Conservation (phyloP, 371 early-diverging fungal genomes). For the Mucor saturninus region DNA sequence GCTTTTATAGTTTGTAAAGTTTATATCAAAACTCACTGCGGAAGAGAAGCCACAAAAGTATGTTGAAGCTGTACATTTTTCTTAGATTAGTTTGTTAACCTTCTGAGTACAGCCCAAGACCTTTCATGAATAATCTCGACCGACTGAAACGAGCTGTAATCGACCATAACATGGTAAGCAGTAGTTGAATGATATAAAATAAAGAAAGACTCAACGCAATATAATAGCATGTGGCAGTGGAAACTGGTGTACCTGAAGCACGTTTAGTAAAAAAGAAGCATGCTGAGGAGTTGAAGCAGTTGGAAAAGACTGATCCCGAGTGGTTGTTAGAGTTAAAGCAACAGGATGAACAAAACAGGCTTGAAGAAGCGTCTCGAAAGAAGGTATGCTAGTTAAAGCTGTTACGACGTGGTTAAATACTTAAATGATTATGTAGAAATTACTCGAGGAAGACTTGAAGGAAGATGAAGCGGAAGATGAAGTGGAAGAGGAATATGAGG, state of each 20-base stretch:
- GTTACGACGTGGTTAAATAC: not conserved
- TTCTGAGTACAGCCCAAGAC: slow-evolving; percentile 1
- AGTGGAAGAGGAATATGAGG: slow-evolving; percentile 4
- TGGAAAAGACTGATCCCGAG: slow-evolving; percentile 39
- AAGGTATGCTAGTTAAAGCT: not conserved
- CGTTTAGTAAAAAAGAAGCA: slow-evolving; percentile 35
- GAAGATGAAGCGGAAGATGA: slow-evolving; percentile 7
- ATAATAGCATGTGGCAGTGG: slow-evolving; percentile 32
- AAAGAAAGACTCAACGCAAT: not conserved
- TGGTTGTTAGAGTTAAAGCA: slow-evolving; percentile 34
- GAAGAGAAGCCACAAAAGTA: slow-evolving; percentile 5
- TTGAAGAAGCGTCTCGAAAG: slow-evolving; percentile 9
- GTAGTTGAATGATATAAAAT: not conserved
- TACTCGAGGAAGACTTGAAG: slow-evolving; percentile 11
- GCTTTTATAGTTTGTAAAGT: slow-evolving; percentile 27
- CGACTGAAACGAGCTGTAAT: slow-evolving; percentile 12
- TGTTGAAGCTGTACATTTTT: not conserved
- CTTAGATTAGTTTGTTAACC: not conserved
- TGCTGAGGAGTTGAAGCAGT: slow-evolving; percentile 30
- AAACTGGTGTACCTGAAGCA: slow-evolving; percentile 38
- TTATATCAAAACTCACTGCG: slow-evolving; percentile 5
- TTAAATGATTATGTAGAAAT: slow-evolving; percentile 3
- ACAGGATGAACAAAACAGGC: slow-evolving; percentile 22
- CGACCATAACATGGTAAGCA: slow-evolving; percentile 25
- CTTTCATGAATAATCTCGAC: slow-evolving; percentile 15